phyloP scores from a whole-genome alignment of 2,329 filamentous ascomycete species.

The Aspergillus ibericus region DNA sequence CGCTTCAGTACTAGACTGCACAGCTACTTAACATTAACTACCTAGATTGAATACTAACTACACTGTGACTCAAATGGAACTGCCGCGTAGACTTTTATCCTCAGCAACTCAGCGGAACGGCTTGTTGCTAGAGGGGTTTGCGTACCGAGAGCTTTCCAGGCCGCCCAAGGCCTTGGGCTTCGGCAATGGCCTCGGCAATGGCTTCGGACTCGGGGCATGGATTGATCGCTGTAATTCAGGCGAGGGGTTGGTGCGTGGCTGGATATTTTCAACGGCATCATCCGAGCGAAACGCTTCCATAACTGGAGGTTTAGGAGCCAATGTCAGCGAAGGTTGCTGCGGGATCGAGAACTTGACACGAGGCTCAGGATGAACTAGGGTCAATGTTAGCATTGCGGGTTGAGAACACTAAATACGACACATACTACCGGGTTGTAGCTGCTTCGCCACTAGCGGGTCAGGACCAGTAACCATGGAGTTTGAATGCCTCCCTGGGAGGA shows the following conservation, averaged over 20 bases:
- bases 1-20: neutral
- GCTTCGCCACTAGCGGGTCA: neutral
- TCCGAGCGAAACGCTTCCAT: neutral
- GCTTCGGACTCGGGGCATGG: constrained; percentile 11
- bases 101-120: neutral
- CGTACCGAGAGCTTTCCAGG: constrained; percentile 16
- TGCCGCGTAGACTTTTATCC: neutral
- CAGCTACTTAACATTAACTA: neutral
- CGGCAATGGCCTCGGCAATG: neutral
- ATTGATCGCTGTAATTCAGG: constrained; percentile 15
- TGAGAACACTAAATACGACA: neutral
- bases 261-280: neutral
- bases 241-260: neutral
- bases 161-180: neutral
- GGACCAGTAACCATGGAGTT: neutral
- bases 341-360: neutral
- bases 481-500: constrained; percentile 21
- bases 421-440: neutral
- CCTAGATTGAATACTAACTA: neutral
- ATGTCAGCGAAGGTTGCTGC: neutral
- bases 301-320: neutral
- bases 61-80: neutral
- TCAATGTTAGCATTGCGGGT: neutral
- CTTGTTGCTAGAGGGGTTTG: neutral
- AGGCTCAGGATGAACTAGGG: neutral